phyloP scores from a whole-genome alignment of 305 asterid genomes.

The Salvia sclarea region DNA sequence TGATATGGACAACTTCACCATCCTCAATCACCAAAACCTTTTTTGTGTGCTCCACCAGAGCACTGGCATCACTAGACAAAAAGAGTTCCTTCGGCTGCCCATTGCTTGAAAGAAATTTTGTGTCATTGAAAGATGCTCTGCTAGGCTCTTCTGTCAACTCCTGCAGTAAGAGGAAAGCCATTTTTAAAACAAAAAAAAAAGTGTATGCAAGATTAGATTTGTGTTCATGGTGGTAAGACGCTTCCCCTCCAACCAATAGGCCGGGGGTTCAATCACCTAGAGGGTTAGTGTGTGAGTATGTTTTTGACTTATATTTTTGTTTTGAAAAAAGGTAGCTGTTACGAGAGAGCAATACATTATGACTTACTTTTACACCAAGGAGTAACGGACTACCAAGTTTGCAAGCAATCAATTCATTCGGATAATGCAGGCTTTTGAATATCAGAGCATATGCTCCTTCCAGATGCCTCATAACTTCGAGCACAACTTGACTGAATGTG shows the following conservation, averaged over 20 bases:
- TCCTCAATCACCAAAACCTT: constrained; percentile 89
- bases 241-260: no score
- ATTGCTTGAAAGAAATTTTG: constrained; percentile 66
- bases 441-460: constrained; percentile 99
- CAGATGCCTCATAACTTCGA: constrained; percentile 94
- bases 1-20: constrained; percentile 90
- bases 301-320: no score
- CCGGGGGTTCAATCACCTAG: no score
- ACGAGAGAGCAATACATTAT: constrained; percentile 2
- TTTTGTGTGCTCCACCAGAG: constrained; percentile 95
- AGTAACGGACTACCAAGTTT: constrained; percentile 98
- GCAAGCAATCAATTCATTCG: constrained; percentile 95
- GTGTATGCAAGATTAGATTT: neutral
- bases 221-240: neutral
- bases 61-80: constrained; percentile 95
- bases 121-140: constrained; percentile 52
- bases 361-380: constrained; percentile 91
- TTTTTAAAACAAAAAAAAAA: constrained; percentile 28
- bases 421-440: constrained; percentile 90
- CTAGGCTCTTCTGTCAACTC: constrained; percentile 57
- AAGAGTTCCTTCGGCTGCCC: constrained; percentile 82
- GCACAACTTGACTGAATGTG: constrained; percentile 94
- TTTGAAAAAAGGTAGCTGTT: constrained; percentile 11
- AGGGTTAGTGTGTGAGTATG: no score
- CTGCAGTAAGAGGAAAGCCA: constrained; percentile 44